Conservation (phyloP, 495 filamentous ascomycete genomes). For the Aspergillus nanangensis region DNA sequence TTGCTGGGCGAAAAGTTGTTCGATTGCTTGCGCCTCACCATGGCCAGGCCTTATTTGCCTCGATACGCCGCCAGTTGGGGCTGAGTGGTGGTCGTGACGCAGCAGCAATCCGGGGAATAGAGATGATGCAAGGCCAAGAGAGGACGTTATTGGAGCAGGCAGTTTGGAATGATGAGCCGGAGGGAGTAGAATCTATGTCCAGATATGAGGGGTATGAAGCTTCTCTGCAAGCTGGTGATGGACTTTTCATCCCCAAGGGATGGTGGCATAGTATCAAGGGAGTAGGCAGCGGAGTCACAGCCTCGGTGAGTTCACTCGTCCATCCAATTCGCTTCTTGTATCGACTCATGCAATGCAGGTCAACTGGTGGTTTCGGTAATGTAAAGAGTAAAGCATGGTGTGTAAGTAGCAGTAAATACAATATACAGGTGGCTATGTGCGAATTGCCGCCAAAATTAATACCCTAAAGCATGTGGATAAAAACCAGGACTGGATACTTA, state of each 20-base stretch:
- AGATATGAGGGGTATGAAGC: slow-evolving; percentile 50
- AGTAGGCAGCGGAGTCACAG: slow-evolving; percentile 57
- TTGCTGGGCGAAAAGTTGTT: slow-evolving; percentile 68
- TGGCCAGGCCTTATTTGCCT: slow-evolving; percentile 57
- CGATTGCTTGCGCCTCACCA: slow-evolving; percentile 60
- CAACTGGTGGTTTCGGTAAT: slow-evolving; percentile 90
- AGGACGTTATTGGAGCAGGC: slow-evolving; percentile 57
- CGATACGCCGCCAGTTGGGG: slow-evolving; percentile 47
- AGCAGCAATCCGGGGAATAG: slow-evolving; percentile 65
- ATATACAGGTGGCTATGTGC: too few relatives aligned
- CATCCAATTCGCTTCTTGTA: slow-evolving; percentile 1
- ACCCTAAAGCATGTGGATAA: too few relatives aligned
- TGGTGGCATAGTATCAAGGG: slow-evolving; percentile 97
- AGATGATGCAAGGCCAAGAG: slow-evolving; percentile 87
- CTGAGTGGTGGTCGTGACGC: slow-evolving; percentile 32
- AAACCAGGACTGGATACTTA: too few relatives aligned
- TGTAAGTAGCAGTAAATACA: too few relatives aligned
- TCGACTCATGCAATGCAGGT: slow-evolving; percentile 45
- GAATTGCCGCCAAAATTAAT: too few relatives aligned
- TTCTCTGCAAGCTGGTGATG: slow-evolving; percentile 61
- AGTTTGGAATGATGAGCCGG: slow-evolving; percentile 58
- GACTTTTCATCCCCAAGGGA: slow-evolving; percentile 80
- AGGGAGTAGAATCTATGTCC: slow-evolving; percentile 11
- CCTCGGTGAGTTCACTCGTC: slow-evolving; percentile 49
- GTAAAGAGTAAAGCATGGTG: background rate